Percentiles rank a stretch among this genome's conserved stretches.
Conservation (phyloP, 2,329 filamentous ascomycete species). For the Hirsutella minnesotensis region DNA sequence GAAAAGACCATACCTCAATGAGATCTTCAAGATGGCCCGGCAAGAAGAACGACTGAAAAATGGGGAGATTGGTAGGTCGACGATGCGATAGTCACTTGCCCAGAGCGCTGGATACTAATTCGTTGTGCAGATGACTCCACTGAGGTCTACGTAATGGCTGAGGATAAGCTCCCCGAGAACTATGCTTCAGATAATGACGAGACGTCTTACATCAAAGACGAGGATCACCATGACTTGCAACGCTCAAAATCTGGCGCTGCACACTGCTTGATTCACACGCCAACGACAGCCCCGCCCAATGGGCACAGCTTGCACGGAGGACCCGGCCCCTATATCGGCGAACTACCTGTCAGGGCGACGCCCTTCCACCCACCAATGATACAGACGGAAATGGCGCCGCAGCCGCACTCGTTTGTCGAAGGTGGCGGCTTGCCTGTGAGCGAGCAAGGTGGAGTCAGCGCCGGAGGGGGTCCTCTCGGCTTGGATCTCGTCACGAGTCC, state of each 20-base stretch:
- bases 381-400: conserved; percentile 26
- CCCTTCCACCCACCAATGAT: conserved; percentile 30
- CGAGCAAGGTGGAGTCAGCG: conserved; percentile 21
- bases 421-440: conserved; percentile 20
- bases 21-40: conserved; percentile 50
- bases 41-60: conserved; percentile 43
- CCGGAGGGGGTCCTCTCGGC: conserved; percentile 21
- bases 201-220: conserved; percentile 27
- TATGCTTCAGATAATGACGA: conserved; percentile 37
- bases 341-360: conserved; percentile 30
- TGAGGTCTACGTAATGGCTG: conserved; percentile 37
- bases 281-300: conserved; percentile 24
- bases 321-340: conserved; percentile 24
- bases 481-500: conserved; percentile 34
- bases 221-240: conserved; percentile 27
- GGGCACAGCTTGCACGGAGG: conserved; percentile 17
- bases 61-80: conserved; percentile 41
- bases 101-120: conserved; percentile 1
- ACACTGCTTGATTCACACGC: conserved; percentile 22
- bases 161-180: conserved; percentile 37
- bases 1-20: conserved; percentile 44
- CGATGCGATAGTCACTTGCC: background rate
- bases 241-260: conserved; percentile 21
- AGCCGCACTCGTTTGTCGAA: conserved; percentile 30
- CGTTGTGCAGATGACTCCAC: conserved; percentile 31